Evolutionary conservation across 1,284 basidiomycete species (phyloP).

Genomic region (Rhodotorula sp.): DNA sequence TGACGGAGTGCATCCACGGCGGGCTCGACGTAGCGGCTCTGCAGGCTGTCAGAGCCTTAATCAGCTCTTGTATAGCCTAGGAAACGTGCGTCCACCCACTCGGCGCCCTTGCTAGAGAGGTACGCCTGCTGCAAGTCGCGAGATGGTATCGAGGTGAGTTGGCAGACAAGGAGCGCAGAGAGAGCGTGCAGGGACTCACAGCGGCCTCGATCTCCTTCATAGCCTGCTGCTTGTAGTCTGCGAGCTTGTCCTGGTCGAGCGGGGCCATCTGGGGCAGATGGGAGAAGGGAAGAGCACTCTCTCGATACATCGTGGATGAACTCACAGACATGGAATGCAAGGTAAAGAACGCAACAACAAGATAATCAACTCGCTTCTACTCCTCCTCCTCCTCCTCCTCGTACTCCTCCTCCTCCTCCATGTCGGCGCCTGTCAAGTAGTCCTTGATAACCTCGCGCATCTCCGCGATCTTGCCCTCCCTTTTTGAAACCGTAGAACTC

Average conservation of each 20-base stretch:
- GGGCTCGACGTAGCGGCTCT: slow-evolving; percentile 20
- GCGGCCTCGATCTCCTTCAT: slow-evolving; percentile 11
- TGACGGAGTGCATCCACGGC: slow-evolving; percentile 1
- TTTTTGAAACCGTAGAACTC: no score
- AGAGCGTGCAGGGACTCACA: not conserved
- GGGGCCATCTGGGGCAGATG: slow-evolving; percentile 8
- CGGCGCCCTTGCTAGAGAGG: slow-evolving; percentile 12
- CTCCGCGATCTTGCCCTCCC: no score
- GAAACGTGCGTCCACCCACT: not conserved
- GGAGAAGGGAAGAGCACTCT: no score
- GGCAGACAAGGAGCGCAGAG: not conserved
- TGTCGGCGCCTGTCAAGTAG: no score
- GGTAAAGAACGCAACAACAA: no score
- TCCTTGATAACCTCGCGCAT: no score
- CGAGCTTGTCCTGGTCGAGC: slow-evolving; percentile 1
- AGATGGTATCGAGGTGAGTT: not conserved
- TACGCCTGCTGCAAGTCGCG: not conserved
- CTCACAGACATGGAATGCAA: not conserved
- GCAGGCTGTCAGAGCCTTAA: not conserved
- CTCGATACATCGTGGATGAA: not conserved
- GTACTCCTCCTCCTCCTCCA: no score
- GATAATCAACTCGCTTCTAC: no score
- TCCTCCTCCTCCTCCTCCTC: no score
- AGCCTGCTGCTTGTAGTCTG: slow-evolving; percentile 24
- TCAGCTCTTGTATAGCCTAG: accelerated